Evolutionary conservation across 2,329 filamentous ascomycete genomes (phyloP).

Genomic region (Colletotrichum australisinense): DNA sequence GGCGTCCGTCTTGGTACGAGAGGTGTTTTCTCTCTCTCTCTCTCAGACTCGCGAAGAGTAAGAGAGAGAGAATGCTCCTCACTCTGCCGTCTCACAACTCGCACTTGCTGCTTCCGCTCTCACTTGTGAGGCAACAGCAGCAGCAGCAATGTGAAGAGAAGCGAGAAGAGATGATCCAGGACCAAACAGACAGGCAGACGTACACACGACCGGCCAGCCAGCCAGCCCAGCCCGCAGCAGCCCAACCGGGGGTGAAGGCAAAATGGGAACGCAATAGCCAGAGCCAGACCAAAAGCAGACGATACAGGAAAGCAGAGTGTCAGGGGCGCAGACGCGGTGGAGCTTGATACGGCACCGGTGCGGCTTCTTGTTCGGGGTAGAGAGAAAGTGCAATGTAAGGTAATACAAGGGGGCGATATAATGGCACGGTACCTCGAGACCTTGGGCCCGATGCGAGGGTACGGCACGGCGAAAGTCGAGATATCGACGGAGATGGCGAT

Average conservation of each 20-base stretch:
- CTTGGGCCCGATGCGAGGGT: conserved; percentile 18
- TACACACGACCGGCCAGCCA: neutral
- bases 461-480: conserved; percentile 9
- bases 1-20: neutral
- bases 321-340: conserved; percentile 28
- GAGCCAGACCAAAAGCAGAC: conserved; percentile 10
- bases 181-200: neutral
- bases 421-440: conserved; percentile 27
- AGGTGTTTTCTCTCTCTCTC: neutral
- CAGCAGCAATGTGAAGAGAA: neutral
- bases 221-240: neutral
- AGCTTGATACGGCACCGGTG: conserved; percentile 15
- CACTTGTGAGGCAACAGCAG: neutral
- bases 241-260: neutral
- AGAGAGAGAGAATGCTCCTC: neutral
- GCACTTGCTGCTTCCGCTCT: neutral
- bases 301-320: conserved; percentile 3
- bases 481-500: conserved; percentile 18
- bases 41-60: neutral
- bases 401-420: conserved; percentile 32
- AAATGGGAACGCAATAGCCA: neutral
- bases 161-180: neutral
- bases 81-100: neutral
- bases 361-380: conserved; percentile 32
- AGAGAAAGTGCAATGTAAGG: conserved; percentile 32